Evolutionary conservation across 345 rosid species (phyloP).

Genomic region (Clarkia xantiana): DNA sequence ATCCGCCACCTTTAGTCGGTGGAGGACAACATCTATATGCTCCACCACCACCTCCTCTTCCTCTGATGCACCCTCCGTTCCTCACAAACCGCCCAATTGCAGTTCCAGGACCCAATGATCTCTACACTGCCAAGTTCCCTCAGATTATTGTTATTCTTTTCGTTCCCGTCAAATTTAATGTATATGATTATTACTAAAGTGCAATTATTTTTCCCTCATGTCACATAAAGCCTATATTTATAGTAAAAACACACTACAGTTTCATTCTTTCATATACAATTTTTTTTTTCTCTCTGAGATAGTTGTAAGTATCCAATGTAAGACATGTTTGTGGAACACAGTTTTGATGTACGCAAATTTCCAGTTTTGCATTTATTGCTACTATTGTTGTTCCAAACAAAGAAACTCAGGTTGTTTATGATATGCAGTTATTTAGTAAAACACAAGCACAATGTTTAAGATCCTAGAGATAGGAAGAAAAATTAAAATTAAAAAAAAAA

Average conservation of each 20-base stretch:
- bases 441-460: too few species aligned
- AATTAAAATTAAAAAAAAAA: too few species aligned
- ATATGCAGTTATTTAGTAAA: too few species aligned
- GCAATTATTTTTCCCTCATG: background rate
- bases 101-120: slow-evolving; percentile 9
- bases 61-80: slow-evolving; percentile 12
- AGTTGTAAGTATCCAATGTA: too few species aligned
- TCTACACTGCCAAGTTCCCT: slow-evolving; percentile 8
- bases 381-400: slow-evolving; percentile 6
- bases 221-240: slow-evolving; percentile 1
- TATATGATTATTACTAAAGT: background rate
- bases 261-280: too few species aligned
- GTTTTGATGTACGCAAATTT: too few species aligned
- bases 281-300: too few species aligned
- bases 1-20: slow-evolving; percentile 5
- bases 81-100: slow-evolving; percentile 1
- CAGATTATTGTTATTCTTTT: background rate
- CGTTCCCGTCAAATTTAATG: background rate
- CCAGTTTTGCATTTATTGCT: slow-evolving; percentile 13
- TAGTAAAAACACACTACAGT: too few species aligned
- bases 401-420: too few species aligned
- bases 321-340: too few species aligned
- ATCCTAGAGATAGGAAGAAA: too few species aligned
- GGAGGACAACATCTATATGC: slow-evolving; percentile 10
- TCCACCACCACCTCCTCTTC: slow-evolving; percentile 3